These are phyloP conservation scores for Calonectria hongkongensis DNA, from an alignment of 2,329 filamentous ascomycete species.

Conservation along the genomic window DNA sequence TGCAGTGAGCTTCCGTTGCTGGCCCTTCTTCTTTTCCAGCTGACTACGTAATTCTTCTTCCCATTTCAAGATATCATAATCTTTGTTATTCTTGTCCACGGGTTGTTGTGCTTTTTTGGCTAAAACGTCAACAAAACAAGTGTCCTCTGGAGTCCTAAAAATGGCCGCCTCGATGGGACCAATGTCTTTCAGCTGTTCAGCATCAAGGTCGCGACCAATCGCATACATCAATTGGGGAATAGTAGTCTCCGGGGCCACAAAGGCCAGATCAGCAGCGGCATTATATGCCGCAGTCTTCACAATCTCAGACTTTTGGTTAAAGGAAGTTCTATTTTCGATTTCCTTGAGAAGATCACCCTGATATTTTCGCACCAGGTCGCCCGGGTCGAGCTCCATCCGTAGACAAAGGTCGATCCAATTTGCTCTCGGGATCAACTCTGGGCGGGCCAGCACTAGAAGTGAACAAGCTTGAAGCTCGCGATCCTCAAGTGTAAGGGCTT, in stretches of 20 bases:
- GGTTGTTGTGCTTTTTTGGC: conserved; percentile 84
- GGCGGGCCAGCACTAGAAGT: conserved; percentile 85
- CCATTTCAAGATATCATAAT: conserved; percentile 98
- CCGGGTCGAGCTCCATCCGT: conserved; percentile 87
- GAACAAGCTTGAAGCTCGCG: conserved; percentile 84
- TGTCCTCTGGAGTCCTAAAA: conserved; percentile 91
- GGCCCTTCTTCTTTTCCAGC: conserved; percentile 93
- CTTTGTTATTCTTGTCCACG: conserved; percentile 91
- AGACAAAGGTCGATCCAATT: conserved; percentile 95
- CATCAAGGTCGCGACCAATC: conserved; percentile 83
- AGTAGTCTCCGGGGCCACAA: conserved; percentile 90
- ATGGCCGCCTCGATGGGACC: conserved; percentile 95
- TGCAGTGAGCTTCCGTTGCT: conserved; percentile 90
- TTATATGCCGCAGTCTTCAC: conserved; percentile 84
- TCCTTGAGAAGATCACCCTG: conserved; percentile 80
- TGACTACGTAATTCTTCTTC: conserved; percentile 93
- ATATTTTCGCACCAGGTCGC: conserved; percentile 80
- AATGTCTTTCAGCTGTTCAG: conserved; percentile 80
- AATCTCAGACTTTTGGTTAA: conserved; percentile 65
- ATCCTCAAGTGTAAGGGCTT: conserved; percentile 65
- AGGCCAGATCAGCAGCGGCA: conserved; percentile 92
- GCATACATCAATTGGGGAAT: conserved; percentile 85
- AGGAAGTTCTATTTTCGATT: conserved; percentile 72
- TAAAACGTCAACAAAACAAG: conserved; percentile 91
- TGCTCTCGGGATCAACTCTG: conserved; percentile 83